These are phyloP conservation scores for Backusella liffmaniae DNA, from an alignment of 192 early-diverging fungal species.

Conservation along the genomic window DNA sequence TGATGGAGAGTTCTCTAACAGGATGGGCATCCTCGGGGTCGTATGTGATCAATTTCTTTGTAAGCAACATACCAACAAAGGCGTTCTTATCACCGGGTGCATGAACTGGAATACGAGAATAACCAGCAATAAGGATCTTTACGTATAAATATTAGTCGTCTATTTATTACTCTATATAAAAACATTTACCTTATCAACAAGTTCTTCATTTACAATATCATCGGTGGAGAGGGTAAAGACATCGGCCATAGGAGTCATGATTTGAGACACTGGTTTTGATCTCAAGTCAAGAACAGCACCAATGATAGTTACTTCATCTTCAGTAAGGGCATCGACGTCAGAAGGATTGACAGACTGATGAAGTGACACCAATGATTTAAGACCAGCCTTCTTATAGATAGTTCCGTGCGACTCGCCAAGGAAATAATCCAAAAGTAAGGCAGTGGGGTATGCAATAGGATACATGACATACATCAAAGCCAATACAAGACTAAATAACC, in stretches of 20 bases:
- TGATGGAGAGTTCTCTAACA: conserved; percentile 57
- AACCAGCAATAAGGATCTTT: conserved; percentile 64
- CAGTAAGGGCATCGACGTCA: conserved; percentile 64
- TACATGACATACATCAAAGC: conserved; percentile 65
- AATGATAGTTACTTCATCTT: conserved; percentile 81
- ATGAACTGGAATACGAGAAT: conserved; percentile 78
- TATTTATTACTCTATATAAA: not conserved
- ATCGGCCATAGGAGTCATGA: conserved; percentile 73
- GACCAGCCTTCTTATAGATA: conserved; percentile 77
- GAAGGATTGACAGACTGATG: conserved; percentile 59
- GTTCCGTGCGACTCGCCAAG: conserved; percentile 87
- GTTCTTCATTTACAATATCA: conserved; percentile 55
- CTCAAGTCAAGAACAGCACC: conserved; percentile 73
- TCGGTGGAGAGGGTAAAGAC: conserved; percentile 68
- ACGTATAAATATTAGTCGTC: conserved; percentile 23
- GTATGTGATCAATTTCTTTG: conserved; percentile 71
- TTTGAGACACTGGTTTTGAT: conserved; percentile 62
- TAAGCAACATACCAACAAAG: conserved; percentile 78
- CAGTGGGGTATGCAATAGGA: conserved; percentile 85
- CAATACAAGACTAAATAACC: conserved; percentile 51
- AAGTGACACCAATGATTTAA: conserved; percentile 77
- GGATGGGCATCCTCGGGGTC: conserved; percentile 69
- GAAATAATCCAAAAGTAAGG: conserved; percentile 80
- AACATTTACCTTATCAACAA: conserved; percentile 42
- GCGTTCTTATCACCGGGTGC: conserved; percentile 53